Percentiles rank a stretch among this genome's conserved stretches.
phyloP scores from a whole-genome alignment of 805 yeast species.

The Starmerella bombicola region DNA sequence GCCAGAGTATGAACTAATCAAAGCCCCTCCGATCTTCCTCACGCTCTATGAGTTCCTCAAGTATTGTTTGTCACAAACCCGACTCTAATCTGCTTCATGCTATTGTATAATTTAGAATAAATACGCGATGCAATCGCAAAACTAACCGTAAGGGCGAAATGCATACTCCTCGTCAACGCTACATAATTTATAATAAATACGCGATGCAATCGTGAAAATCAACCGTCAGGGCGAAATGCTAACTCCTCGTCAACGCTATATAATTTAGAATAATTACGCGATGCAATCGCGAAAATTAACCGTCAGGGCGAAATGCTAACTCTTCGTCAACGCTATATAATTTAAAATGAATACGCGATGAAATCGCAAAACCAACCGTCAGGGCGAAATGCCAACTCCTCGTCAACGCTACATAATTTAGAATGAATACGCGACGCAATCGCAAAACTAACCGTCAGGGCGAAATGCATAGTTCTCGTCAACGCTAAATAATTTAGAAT shows the following conservation, averaged over 20 bases:
- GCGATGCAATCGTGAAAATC: neutral
- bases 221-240: slow-evolving; percentile 17
- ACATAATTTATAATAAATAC: too few species aligned
- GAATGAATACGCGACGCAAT: too few species aligned
- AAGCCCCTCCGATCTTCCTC: too few species aligned
- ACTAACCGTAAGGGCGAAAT: slow-evolving; percentile 14
- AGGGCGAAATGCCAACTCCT: slow-evolving; percentile 15
- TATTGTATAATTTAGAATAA: too few species aligned
- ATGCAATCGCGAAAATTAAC: neutral
- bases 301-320: slow-evolving; percentile 16
- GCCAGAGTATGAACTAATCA: neutral
- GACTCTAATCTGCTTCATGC: too few species aligned
- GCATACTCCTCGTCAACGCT: slow-evolving; percentile 12
- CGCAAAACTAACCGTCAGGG: slow-evolving; percentile 8
- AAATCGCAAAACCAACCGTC: slow-evolving; percentile 4
- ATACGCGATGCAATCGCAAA: neutral
- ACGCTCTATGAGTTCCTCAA: too few species aligned
- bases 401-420: slow-evolving; percentile 9
- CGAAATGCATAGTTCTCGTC: slow-evolving; percentile 15
- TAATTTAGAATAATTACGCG: too few species aligned
- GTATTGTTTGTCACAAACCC: neutral
- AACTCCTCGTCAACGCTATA: slow-evolving; percentile 8
- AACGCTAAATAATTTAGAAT: too few species aligned
- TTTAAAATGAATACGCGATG: too few species aligned
- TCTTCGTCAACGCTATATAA: slow-evolving; percentile 7